These are phyloP conservation scores for Spathaspora boniae DNA, from an alignment of 805 yeast genomes.

Conservation along the genomic window DNA sequence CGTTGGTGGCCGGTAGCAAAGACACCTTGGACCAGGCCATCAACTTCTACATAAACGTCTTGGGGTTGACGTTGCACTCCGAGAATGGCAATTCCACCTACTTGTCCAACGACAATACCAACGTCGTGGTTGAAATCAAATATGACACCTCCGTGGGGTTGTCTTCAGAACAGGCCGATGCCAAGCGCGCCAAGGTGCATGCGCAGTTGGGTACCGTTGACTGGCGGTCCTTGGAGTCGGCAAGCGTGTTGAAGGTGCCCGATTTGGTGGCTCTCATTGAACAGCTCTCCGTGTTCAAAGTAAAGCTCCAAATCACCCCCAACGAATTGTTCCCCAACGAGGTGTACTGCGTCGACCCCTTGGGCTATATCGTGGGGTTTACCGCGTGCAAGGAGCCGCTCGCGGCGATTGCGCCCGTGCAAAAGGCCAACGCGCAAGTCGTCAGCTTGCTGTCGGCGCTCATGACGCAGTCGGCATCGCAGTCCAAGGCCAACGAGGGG, in stretches of 20 bases:
- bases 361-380: slow-evolving; percentile 81
- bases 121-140: slow-evolving; percentile 19
- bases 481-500: slow-evolving; percentile 14
- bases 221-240: slow-evolving; percentile 47
- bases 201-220: slow-evolving; percentile 30
- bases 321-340: slow-evolving; percentile 72
- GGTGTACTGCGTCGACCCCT: slow-evolving; percentile 75
- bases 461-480: slow-evolving; percentile 14
- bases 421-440: slow-evolving; percentile 21
- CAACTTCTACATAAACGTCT: slow-evolving; percentile 53
- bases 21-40: slow-evolving; percentile 44
- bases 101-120: slow-evolving; percentile 21
- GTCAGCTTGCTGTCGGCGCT: slow-evolving; percentile 16
- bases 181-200: slow-evolving; percentile 11
- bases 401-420: slow-evolving; percentile 44
- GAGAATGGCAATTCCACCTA: slow-evolving; percentile 14
- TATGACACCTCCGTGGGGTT: slow-evolving; percentile 14
- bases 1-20: slow-evolving; percentile 49
- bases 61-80: slow-evolving; percentile 26
- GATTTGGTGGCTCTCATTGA: slow-evolving; percentile 37
- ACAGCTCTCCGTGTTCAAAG: slow-evolving; percentile 24
- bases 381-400: slow-evolving; percentile 59
- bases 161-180: slow-evolving; percentile 16
- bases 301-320: slow-evolving; percentile 60
- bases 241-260: slow-evolving; percentile 45